phyloP scores from a whole-genome alignment of 495 filamentous ascomycete genomes.

The Geopyxis carbonaria region DNA sequence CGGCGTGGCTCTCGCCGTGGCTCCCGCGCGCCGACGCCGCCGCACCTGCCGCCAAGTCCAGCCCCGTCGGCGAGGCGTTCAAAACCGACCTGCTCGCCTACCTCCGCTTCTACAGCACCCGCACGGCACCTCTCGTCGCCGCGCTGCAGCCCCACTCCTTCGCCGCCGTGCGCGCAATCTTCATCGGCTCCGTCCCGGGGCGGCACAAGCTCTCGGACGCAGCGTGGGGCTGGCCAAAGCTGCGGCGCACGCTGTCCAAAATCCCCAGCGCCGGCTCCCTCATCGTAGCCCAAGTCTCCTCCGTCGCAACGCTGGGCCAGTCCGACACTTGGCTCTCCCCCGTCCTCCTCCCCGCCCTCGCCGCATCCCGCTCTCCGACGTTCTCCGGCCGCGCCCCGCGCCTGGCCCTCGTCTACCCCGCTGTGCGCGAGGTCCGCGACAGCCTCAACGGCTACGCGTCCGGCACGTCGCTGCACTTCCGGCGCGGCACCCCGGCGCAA shows the following conservation, averaged over 20 bases:
- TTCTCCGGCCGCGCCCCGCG: slow-evolving; percentile 17
- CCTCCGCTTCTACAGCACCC: slow-evolving; percentile 47
- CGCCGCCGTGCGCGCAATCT: slow-evolving; percentile 45
- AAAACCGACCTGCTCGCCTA: slow-evolving; percentile 62
- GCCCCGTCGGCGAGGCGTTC: slow-evolving; percentile 53
- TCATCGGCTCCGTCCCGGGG: slow-evolving; percentile 63
- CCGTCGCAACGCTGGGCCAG: slow-evolving; percentile 61
- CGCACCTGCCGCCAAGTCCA: slow-evolving; percentile 8
- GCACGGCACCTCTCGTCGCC: slow-evolving; percentile 36
- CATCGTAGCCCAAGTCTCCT: slow-evolving; percentile 63
- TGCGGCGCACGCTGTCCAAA: slow-evolving; percentile 41
- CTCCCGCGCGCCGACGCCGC: slow-evolving; percentile 33
- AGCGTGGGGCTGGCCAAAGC: slow-evolving; percentile 47
- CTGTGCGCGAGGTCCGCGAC: slow-evolving; percentile 55
- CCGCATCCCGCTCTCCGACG: slow-evolving; percentile 18
- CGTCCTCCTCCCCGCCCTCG: slow-evolving; percentile 42
- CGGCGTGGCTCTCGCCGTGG: slow-evolving; percentile 60
- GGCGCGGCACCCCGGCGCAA: slow-evolving; percentile 48
- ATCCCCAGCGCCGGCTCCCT: slow-evolving; percentile 27
- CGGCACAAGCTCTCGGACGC: slow-evolving; percentile 33
- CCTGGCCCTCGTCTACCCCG: slow-evolving; percentile 61
- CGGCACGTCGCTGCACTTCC: slow-evolving; percentile 70
- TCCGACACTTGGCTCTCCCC: slow-evolving; percentile 58
- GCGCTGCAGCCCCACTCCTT: slow-evolving; percentile 54
- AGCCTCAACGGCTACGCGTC: slow-evolving; percentile 64